Base-by-base conservation (phyloP, 176 grass and related monocot genomes). In the Aechmea fasciata region DNA sequence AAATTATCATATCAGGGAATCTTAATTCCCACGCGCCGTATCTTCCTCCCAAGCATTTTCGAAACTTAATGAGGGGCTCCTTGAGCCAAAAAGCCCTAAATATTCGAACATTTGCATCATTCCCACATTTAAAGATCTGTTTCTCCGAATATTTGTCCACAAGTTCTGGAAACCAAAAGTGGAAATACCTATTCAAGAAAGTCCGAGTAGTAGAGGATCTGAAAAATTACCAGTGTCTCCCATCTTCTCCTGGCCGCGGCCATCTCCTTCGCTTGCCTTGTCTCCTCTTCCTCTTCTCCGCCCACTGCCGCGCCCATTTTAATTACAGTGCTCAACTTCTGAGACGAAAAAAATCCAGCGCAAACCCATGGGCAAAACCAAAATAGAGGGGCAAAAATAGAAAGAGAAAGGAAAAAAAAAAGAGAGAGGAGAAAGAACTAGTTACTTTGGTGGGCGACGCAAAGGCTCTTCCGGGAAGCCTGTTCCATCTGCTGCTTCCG, bases 191-290 rank as follows among this genome's bases (percentile, higher is more conserved):
- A 47, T 63, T 65, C 28, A 57, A 15, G 49, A 52, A 4, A 57
- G 76, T 48, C 14, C 50, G 33, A 41, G 33, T 41, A 62, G n/a
- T 61, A 73, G 47, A 76, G 48, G 24, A 71, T 68, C 48, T 29
- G 48, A 69, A 26, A 67, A 13, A 74, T 72, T 77, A 92, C 93
- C 89, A 97, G 74, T 25, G 86, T 24, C 67, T 97, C 93, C 93
- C 93, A 97, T 66, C 93, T 83, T 78, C 63, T 97, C 76, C 86
- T 84, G 69, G 93, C 93, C 3, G 93, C 93, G 29, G 89, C 79
- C 84, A 92, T 89, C 71, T 97, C 89, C 66, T 90, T 97, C 41
- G 79, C 80, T 71, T 85, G 93, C 89, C 77, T 81, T 62, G 48
- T 76, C 86, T 97, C 93, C 71, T 90, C 83, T 2, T 89, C 87